Percentiles rank a stretch among this genome's conserved stretches.
Evolutionary conservation across 1,284 basidiomycete genomes (phyloP).

Genomic region (Sporisorium reilianum): DNA sequence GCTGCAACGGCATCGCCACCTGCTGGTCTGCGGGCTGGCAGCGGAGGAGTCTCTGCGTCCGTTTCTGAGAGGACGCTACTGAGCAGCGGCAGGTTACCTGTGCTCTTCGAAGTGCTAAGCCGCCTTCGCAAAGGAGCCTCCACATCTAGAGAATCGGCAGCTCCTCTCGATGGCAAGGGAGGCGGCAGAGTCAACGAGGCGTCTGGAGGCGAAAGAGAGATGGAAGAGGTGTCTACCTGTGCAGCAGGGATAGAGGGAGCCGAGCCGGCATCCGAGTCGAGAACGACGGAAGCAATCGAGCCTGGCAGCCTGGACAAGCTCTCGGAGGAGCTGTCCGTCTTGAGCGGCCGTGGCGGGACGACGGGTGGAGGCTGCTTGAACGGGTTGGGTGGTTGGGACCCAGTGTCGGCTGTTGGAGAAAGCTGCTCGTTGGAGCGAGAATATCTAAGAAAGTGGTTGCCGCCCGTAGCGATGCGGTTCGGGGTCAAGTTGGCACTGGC

Average conservation of each 20-base stretch:
- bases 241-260: constrained; percentile 8
- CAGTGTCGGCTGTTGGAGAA: constrained; percentile 19
- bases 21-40: constrained; percentile 24
- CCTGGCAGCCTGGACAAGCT: constrained; percentile 26
- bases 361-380: constrained; percentile 32
- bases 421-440: constrained; percentile 50
- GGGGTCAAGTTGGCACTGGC: constrained; percentile 12
- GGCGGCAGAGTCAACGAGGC: constrained; percentile 12
- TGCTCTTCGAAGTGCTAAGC: constrained; percentile 41
- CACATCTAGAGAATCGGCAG: neutral
- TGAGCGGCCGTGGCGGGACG: constrained; percentile 40
- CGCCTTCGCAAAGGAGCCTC: constrained; percentile 17
- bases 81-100: constrained; percentile 27
- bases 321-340: constrained; percentile 32
- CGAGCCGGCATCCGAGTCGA: constrained; percentile 18
- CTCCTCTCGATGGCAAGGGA: constrained; percentile 17
- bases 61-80: constrained; percentile 4
- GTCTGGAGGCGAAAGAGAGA: constrained; percentile 10
- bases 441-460: constrained; percentile 41
- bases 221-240: neutral
- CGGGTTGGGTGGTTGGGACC: constrained; percentile 6
- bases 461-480: constrained; percentile 20
- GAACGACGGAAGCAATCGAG: constrained; percentile 24
- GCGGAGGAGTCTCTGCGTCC: constrained; percentile 12
- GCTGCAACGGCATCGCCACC: constrained; percentile 7